Evolutionary conservation across 345 rosid species (phyloP), one percentile per base, ranked within the genome.

Genomic region (Bruguiera gymnorhiza): DNA sequence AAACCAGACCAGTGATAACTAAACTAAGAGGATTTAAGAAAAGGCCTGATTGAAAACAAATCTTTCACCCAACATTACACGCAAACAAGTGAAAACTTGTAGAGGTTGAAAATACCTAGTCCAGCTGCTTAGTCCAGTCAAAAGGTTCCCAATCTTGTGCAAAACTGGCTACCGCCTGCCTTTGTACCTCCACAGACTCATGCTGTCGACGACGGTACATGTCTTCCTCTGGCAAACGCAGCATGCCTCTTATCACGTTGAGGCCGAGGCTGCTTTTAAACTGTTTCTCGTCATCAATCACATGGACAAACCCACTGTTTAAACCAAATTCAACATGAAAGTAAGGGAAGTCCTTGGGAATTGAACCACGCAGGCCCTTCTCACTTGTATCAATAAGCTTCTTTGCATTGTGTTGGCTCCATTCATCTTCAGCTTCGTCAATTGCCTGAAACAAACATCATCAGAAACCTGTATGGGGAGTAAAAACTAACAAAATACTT

Each of bases 321-420:
- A 90, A 74, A 65, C 98, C 96, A 29, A 95, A 92, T 81, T 95
- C 98, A 5, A 92, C 98, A 26, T 90, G 98, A 76, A 92, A 95
- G 81, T 94, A 94, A 1, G 97, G 97, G 66, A 94, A 94, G 67
- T 91, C 86, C 83, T 89, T 89, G 0, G 98, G 96, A 23, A 94
- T 90, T 32, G 98, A 92, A 62, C 83, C 85, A 11, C 90, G 86
- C 61, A 95, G 75, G 65, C 99, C 98, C 75, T 92, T 95, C 67
- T 77, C 83, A 58, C 96, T 88, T 1, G 99, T 95, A 74, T 92
- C 98, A 2, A 87, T 95, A 31, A 95, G 89, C 83, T 83, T 95
- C 85, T 92, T 95, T 20, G 98, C 91, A 53, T 90, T 92, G 76
- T 94, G 99, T 60, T 90, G 99, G 85, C 97, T 95, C 99, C 97